These are phyloP conservation scores for Trichosporon coremiiforme DNA, from an alignment of 1,284 basidiomycete genomes.

Conservation along the genomic window DNA sequence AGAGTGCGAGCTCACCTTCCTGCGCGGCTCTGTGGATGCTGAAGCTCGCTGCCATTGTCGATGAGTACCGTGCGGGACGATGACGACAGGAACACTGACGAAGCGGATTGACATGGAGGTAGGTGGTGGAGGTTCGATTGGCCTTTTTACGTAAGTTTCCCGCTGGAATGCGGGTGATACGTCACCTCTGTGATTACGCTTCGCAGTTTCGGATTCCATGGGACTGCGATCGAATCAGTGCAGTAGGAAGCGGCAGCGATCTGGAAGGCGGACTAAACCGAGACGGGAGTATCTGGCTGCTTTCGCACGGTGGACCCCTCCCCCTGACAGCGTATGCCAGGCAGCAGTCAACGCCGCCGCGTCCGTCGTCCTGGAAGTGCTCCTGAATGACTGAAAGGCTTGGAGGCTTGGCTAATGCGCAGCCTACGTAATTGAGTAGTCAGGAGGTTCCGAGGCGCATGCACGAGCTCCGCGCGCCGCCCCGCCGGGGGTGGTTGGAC, in stretches of 20 bases:
- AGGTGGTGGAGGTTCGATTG: conserved; percentile 10
- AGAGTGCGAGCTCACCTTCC: conserved; percentile 44
- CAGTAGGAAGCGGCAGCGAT: neutral
- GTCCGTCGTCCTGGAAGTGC: neutral
- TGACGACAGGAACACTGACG: conserved; percentile 14
- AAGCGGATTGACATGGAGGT: neutral
- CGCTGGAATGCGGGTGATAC: neutral
- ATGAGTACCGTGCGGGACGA: neutral
- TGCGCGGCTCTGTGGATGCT: conserved; percentile 56
- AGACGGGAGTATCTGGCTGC: neutral
- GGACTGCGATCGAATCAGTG: neutral
- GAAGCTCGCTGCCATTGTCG: conserved; percentile 32
- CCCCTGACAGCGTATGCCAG: neutral
- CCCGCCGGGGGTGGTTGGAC: neutral
- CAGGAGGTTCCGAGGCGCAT: too few relatives aligned
- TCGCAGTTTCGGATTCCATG: neutral
- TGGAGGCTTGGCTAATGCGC: neutral
- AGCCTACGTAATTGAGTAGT: conserved; percentile 1
- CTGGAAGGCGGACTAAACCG: neutral
- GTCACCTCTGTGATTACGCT: neutral
- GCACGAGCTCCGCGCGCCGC: neutral
- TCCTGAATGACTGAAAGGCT: neutral
- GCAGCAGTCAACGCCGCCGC: neutral
- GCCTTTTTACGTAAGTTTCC: neutral
- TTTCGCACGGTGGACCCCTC: neutral